Evolutionary conservation across 148 eudicot genomes (phyloP), one percentile per base, ranked within the genome.

Genomic region (Spergularia marina): DNA sequence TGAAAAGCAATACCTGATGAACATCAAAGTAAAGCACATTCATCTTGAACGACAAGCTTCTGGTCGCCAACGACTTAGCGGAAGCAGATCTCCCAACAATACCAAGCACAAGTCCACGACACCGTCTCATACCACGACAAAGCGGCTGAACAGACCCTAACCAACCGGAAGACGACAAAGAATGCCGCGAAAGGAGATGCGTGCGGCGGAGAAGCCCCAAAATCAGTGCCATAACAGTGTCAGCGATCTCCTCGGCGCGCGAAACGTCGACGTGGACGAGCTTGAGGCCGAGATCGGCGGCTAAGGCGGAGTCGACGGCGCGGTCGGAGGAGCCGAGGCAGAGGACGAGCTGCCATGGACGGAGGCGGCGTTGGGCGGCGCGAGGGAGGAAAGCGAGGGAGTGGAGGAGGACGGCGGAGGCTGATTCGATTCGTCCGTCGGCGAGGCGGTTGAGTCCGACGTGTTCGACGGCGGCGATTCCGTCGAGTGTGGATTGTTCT

Each of bases 241-340:
- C 99, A 0, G 99, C 99, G 10, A 95, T 86, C 86, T 95, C 99
- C 81, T 95, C 99, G 2, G 96, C 84, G 0, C 99, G 84, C 1
- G 91, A 85, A 8, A 95, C 99, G 20, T 95, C 99, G 3, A 95
- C 97, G 53, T 95, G 99, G 60, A 95, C 80, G 30, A 95, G 80
- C 16, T 88, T 85, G 20, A 95, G 82, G 2, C 97, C 97, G 1
- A 92, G 89, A 59, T 95, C 99, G 11, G 88, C 87, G 13, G 99
- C 99, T 65, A 95, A 91, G 18, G 99, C 87, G 53, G 99, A 87
- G 76, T 95, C 99, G 14, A 88, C 91, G 51, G 92, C 77, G 14
- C 89, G 90, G 81, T 95, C 99, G 68, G 92, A 65, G 61, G 99
- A 95, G 58, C 99, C 99, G 72, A 95, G 99, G 77, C 99, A 94